Conservation (phyloP, 805 yeast species). For the Suhomyces emberorum region DNA sequence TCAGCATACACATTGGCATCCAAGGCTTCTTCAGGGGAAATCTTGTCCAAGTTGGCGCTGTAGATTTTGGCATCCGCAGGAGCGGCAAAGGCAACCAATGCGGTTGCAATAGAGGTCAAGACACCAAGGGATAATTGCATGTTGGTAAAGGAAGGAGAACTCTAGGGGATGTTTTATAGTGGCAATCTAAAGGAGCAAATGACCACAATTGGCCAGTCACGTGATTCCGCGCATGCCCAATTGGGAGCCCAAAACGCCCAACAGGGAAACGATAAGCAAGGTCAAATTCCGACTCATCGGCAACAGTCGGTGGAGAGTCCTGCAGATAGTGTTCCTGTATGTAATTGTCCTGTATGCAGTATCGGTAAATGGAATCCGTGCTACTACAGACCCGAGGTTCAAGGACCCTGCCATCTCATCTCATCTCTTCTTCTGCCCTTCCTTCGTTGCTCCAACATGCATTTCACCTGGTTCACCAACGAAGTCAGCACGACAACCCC, state of each 20-base stretch:
- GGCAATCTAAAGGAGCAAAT: constrained; percentile 8
- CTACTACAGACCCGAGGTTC: too few species aligned
- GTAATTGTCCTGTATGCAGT: too few species aligned
- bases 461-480: constrained; percentile 18
- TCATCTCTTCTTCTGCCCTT: neutral
- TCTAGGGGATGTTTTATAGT: constrained; percentile 1
- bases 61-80: constrained; percentile 49
- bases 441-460: neutral
- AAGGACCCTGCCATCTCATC: neutral
- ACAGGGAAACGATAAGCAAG: too few species aligned
- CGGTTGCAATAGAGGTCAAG: constrained; percentile 43
- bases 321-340: too few species aligned
- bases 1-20: constrained; percentile 48
- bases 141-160: constrained; percentile 3
- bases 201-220: neutral
- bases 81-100: constrained; percentile 30
- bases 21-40: constrained; percentile 54
- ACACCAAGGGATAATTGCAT: constrained; percentile 36
- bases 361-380: too few species aligned
- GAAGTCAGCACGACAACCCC: constrained; percentile 24
- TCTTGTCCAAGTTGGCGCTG: constrained; percentile 57
- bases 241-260: too few species aligned
- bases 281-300: too few species aligned
- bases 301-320: too few species aligned
- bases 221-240: too few species aligned